Conservation (phyloP, 768 basidiomycete species). For the Tulasnella sp. region DNA sequence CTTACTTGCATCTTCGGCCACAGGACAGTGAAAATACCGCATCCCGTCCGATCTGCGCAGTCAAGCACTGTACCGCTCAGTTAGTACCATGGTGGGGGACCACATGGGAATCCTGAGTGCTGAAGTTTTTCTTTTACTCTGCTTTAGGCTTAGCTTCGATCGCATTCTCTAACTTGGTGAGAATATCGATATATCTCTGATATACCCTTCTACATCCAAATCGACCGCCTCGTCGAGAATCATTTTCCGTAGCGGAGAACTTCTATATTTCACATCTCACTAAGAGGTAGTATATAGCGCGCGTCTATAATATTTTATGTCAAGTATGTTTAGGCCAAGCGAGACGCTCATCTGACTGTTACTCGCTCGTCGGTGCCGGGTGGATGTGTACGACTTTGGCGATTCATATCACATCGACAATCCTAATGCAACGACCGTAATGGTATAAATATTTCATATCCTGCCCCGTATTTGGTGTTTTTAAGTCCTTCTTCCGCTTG, state of each 20-base stretch:
- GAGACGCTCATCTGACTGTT: not conserved
- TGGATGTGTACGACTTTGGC: not conserved
- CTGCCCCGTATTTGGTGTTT: not conserved
- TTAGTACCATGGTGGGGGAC: constrained; percentile 7
- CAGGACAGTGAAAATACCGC: constrained; percentile 7
- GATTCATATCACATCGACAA: no score
- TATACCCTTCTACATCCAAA: not conserved
- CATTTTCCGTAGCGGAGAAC: not conserved
- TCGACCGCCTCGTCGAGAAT: not conserved
- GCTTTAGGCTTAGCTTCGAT: not conserved
- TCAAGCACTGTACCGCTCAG: constrained; percentile 9
- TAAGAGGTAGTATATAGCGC: no score
- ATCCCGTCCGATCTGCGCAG: constrained; percentile 8
- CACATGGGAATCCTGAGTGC: constrained; percentile 9
- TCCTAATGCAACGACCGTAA: no score
- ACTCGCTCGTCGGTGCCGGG: not conserved
- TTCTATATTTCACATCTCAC: no score
- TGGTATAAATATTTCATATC: not conserved
- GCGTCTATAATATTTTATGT: not conserved
- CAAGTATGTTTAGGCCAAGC: not conserved
- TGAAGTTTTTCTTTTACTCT: not conserved
- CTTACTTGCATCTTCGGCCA: not conserved
- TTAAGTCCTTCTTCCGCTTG: not conserved
- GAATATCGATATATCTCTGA: not conserved
- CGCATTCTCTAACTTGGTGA: not conserved